Evolutionary conservation across 164 flowering plant genomes (phyloP).

Genomic region (Stephania cephalantha): DNA sequence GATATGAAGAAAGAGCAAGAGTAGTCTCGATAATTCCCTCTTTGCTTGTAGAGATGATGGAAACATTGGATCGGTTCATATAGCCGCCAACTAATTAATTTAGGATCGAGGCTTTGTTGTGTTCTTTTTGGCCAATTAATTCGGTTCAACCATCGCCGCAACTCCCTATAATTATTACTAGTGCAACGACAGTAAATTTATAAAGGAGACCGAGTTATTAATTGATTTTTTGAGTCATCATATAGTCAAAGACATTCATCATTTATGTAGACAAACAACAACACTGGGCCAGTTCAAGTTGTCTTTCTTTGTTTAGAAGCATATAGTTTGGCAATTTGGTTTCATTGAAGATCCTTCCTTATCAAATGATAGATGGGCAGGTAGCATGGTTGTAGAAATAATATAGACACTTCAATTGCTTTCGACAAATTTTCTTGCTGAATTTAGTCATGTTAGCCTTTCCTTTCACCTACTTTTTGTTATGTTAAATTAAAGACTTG

Average conservation of each 20-base stretch:
- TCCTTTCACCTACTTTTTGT: constrained; percentile 10
- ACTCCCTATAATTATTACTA: neutral
- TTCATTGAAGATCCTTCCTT: too few relatives aligned
- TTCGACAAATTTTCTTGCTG: neutral
- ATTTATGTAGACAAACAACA: neutral
- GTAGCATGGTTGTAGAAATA: neutral
- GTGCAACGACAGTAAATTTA: neutral
- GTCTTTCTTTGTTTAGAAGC: constrained; percentile 1
- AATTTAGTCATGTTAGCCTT: neutral
- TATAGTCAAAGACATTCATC: constrained; percentile 2
- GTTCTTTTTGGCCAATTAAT: neutral
- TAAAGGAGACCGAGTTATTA: neutral
- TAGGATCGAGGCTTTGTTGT: neutral
- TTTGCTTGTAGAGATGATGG: too few relatives aligned
- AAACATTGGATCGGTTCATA: too few relatives aligned
- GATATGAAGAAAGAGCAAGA: neutral
- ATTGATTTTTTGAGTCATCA: neutral
- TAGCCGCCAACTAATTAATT: too few relatives aligned
- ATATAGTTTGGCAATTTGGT: neutral
- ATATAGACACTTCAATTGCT: constrained; percentile 1
- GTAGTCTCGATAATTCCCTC: too few relatives aligned
- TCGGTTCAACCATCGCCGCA: neutral
- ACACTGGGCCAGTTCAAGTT: constrained; percentile 3
- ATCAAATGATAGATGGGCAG: too few relatives aligned
- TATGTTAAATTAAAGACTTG: neutral